Conservation (phyloP, 257 asterid genomes). For the Solanum raphanifolium region DNA sequence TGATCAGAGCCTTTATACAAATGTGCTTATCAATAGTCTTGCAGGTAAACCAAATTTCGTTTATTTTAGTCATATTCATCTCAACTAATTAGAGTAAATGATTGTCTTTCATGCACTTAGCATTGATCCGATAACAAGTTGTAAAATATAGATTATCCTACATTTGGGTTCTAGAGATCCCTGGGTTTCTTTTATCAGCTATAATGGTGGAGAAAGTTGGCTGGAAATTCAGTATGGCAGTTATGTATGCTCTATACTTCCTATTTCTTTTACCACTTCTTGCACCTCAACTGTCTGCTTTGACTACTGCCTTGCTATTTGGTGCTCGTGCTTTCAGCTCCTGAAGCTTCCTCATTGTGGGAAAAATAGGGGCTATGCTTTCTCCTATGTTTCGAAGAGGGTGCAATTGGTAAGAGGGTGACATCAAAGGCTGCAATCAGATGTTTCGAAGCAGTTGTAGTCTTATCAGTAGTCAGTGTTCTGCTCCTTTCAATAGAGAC, state of each 20-base stretch:
- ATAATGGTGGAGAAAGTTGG: no score
- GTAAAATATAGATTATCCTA: no score
- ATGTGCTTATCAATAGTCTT: no score
- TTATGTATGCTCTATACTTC: constrained; percentile 32
- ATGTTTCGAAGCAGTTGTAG: constrained; percentile 8
- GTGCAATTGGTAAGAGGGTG: constrained; percentile 12
- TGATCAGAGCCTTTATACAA: no score
- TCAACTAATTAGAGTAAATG: no score
- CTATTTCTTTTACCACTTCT: constrained; percentile 45
- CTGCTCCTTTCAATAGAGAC: constrained; percentile 15
- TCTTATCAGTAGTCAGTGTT: constrained; percentile 4
- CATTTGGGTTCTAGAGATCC: no score
- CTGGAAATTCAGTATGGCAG: no score
- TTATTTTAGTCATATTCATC: no score
- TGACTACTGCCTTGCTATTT: constrained; percentile 38
- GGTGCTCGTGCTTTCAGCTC: constrained; percentile 58
- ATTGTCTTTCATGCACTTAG: no score
- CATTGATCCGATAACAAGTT: no score
- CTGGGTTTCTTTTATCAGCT: not conserved
- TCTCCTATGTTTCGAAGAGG: constrained; percentile 13
- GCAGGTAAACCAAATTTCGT: no score
- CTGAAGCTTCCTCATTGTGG: constrained; percentile 38
- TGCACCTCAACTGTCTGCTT: constrained; percentile 13
- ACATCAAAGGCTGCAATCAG: constrained; percentile 10
- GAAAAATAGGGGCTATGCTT: constrained; percentile 22